These are phyloP conservation scores for Kodamaea sp. DNA, from an alignment of 1,139 yeast species.

Conservation along the genomic window DNA sequence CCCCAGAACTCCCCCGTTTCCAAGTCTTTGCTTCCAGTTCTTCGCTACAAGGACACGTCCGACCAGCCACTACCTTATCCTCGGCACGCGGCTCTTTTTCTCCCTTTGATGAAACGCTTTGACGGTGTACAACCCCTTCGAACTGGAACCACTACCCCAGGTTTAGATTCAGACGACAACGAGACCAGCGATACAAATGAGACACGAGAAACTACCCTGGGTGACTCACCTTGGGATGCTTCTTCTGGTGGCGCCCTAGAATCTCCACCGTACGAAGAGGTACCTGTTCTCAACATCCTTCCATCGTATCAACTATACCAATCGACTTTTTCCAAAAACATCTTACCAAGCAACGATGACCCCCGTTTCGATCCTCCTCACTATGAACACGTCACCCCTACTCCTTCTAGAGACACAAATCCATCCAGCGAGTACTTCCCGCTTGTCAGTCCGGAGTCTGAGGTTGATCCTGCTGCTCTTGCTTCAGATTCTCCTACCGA, in stretches of 20 bases:
- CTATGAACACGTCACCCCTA: constrained; percentile 8
- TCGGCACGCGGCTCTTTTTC: too few species aligned
- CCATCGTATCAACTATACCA: constrained; percentile 29
- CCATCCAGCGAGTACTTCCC: constrained; percentile 4
- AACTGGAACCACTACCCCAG: too few species aligned
- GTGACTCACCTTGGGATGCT: background rate
- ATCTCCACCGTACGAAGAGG: constrained; percentile 28
- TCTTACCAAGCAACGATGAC: constrained; percentile 25
- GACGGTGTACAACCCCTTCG: too few species aligned
- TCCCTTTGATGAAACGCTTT: too few species aligned
- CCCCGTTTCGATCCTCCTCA: constrained; percentile 24
- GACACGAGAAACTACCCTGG: too few species aligned
- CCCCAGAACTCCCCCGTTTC: too few species aligned
- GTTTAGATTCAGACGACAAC: too few species aligned
- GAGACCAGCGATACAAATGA: too few species aligned
- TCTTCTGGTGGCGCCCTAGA: too few species aligned
- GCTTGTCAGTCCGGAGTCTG: constrained; percentile 10
- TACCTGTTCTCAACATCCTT: constrained; percentile 28
- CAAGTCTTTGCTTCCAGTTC: too few species aligned
- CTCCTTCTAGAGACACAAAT: background rate
- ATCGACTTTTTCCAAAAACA: constrained; percentile 26
- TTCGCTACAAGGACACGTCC: too few species aligned
- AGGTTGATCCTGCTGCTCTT: background rate
- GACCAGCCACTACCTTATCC: too few species aligned
- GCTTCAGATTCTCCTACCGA: constrained; percentile 12